phyloP scores from a whole-genome alignment of 83 land plant genomes.

The Isoetes engelmannii region DNA sequence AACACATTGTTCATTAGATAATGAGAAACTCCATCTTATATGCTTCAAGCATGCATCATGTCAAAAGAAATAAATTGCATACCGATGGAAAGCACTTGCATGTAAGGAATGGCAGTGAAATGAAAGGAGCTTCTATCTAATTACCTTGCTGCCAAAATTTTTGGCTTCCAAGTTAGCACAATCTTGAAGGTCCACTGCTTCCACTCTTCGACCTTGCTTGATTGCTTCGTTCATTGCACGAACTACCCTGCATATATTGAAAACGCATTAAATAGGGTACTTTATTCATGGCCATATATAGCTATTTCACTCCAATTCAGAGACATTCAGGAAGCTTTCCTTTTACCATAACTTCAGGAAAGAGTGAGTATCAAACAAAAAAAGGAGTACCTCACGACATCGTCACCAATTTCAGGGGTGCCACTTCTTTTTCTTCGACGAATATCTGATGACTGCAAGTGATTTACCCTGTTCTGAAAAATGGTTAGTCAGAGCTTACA shows the following conservation, averaged over 20 bases:
- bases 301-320: background rate
- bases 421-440: conserved; percentile 71
- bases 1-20: too few species aligned
- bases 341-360: background rate
- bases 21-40: too few species aligned
- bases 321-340: background rate
- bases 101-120: too few species aligned
- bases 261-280: background rate
- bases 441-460: conserved; percentile 44
- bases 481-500: background rate
- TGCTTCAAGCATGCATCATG: too few species aligned
- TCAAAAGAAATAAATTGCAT: too few species aligned
- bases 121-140: too few species aligned
- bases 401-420: conserved; percentile 90
- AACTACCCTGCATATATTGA: conserved; percentile 55
- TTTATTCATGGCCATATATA: background rate
- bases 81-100: too few species aligned
- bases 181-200: too few species aligned
- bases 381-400: conserved; percentile 73
- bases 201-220: conserved; percentile 57
- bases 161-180: too few species aligned
- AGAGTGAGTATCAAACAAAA: background rate
- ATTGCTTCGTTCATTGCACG: conserved; percentile 90
- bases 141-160: too few species aligned
- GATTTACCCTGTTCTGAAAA: conserved; percentile 45